Evolutionary conservation across 2,329 filamentous ascomycete species (phyloP).

Genomic region (Hymenoscyphus scutula): DNA sequence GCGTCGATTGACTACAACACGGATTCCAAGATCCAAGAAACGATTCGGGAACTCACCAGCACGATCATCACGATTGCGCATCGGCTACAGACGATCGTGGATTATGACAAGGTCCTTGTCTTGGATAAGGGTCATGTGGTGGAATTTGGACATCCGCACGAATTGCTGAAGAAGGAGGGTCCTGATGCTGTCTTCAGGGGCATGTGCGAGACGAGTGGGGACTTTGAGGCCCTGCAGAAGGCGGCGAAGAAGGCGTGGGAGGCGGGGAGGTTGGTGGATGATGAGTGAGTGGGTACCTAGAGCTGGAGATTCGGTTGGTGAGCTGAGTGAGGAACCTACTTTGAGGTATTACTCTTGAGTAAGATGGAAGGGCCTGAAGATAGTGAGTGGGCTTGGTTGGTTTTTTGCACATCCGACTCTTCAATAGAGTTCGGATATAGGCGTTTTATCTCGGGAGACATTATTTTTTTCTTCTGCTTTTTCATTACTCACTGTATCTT

Average conservation of each 20-base stretch:
- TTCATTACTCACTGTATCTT: too few species aligned
- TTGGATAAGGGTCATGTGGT: slow-evolving; percentile 84
- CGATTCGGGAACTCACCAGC: slow-evolving; percentile 86
- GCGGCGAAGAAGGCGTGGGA: slow-evolving; percentile 51
- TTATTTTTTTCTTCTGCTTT: too few species aligned
- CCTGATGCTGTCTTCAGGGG: slow-evolving; percentile 50
- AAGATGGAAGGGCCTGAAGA: too few species aligned
- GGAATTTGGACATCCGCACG: slow-evolving; percentile 88
- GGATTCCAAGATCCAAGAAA: slow-evolving; percentile 93
- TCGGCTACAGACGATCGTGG: slow-evolving; percentile 91
- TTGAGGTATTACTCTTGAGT: too few species aligned
- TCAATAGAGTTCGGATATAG: too few species aligned
- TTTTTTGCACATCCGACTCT: too few species aligned
- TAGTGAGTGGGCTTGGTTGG: too few species aligned
- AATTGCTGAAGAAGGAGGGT: slow-evolving; percentile 68
- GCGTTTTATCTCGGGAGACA: too few species aligned
- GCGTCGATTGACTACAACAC: slow-evolving; percentile 97
- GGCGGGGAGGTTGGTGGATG: slow-evolving; percentile 41
- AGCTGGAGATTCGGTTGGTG: too few species aligned
- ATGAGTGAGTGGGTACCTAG: slow-evolving; percentile 33
- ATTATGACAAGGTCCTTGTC: slow-evolving; percentile 96
- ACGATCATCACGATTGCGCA: slow-evolving; percentile 98
- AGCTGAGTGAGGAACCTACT: too few species aligned
- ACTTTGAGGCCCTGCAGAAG: slow-evolving; percentile 54
- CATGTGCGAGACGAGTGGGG: slow-evolving; percentile 69